Evolutionary conservation across 140 eudicot genomes (phyloP), one percentile per base, ranked within the genome.

Genomic region (Oenanthe javanica): DNA sequence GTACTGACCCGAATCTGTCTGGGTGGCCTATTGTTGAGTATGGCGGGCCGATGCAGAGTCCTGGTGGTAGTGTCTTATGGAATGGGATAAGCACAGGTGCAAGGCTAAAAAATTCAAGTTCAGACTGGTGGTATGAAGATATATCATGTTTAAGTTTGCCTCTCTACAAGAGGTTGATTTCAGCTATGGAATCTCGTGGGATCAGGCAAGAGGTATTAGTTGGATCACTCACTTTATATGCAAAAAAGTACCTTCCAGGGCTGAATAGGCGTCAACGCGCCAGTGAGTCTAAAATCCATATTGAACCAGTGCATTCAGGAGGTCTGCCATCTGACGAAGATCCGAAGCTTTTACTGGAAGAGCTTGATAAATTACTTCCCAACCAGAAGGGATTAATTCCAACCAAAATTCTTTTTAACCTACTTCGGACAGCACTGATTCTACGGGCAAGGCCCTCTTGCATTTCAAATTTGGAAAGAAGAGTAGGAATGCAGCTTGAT

Each of bases 1-100:
- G 89, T 75, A 89, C 88, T 78, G 69, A 61, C 36, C 69, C 69
- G 1, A 61, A n/a, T 61, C 36, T 61, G 14, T 61, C 69, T 61
- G 69, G 69, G 36, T 61, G 69, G 69, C 69, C 69, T 18, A 61
- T 61, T 61, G 23, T 21, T 61, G 69, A 61, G n/a, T 61, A 61
- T 61, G 69, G 69, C 11, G 69, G 69, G 69, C 69, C 69, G 2
- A 61, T 61, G 69, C 69, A 61, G 69, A 61, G 69, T 61, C 69
- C 69, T 61, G 69, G 69, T 61, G 69, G 69, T 61, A 61, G 69
- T 61, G 69, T 61, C 14, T n/a, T 61, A 61, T 61, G 69, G 69
- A 61, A 61, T n/a, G 69, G 69, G 69, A 61, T 61, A 18, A 61
- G 69, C 36, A 61, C 69, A n/a, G 69, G 69, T 1, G 69, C 69